Base-by-base conservation (phyloP, 2,329 filamentous ascomycete species). In the Epichloe hybrida region DNA sequence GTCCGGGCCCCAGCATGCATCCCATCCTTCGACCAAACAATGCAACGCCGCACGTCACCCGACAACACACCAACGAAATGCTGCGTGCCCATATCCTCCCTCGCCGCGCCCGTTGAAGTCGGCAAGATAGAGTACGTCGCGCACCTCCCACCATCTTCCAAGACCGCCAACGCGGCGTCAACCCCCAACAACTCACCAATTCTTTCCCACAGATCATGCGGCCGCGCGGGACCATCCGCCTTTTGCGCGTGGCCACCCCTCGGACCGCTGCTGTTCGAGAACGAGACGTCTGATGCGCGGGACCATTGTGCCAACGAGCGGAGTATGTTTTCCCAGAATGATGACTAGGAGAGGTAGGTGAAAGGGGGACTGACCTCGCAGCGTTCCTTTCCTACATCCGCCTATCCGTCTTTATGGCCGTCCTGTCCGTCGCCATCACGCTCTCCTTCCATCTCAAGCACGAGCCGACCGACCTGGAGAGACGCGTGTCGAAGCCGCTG, bases 301-400 rank as follows among this genome's bases (percentile, higher is more conserved):
- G 86, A 90, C 57, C 84, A 89, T 65, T 86, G 84, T 62, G 86
- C 86, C 46, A 88, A 88, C 55, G 86, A 90, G 66, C 71, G 86
- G 65, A 89, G 77, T 79, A 62, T 50, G 67, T 27, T 0, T 23
- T 1, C 3, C 1, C 27, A 31, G 3, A 31, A 9, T 31, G 27
- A 31, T 9, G 8, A 31, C 27, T 31, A 8, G 27, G 3, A 1
- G 7, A 31, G 3, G 27, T n/a, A 27, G 27, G 4, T 11, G 8
- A 2, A 9, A 11, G 6, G 6, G 6, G 23, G 1, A 17, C 7
- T 12, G 17, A 17, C 46, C 36, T 23, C 35, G 0, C 55, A 80
- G 76, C 80, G 0, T 96, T 96, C 63, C 82, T 97, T 31, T 93
- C 91, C 2, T 96, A 93, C 77, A 80, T 97, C 20, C 83, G 90